Base-by-base conservation (phyloP, 2,329 filamentous ascomycete genomes). In the Diaporthe longicolla region DNA sequence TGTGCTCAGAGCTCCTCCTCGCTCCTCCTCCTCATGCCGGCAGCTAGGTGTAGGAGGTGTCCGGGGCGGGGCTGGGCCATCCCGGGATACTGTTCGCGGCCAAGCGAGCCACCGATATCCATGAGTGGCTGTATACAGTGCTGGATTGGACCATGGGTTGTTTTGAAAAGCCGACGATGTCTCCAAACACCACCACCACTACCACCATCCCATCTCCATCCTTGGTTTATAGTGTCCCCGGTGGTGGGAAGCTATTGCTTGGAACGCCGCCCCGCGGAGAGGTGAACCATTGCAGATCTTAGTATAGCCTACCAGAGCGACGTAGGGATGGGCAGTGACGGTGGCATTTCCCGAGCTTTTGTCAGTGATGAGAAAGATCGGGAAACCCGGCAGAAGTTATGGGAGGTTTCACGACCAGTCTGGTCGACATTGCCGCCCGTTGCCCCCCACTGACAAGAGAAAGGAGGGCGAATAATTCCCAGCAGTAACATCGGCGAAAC, bases 251-350 rank as follows among this genome's bases (percentile, higher is more conserved):
- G 43, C 26, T 19, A 43, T 19, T 7, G 29, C 29, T 40, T 24
- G 37, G 71, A 21, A 48, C 40, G 50, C 15, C 10, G 29, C 32
- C 58, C 43, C 40, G 55, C 45, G 55, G 29, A 29, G 40, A n/a
- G 19, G 58, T 24, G 70, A 61, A 40, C 57, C 71, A 59, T 58
- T 58, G 59, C 70, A 61, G 35, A 26, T 63, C 24, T 29, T 58
- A 50, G 21, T 11, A 10, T 50, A 37, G 35, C 15, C 32, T 29
- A 32, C 50, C 35, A 40, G 29, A 48, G 24, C 50, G 29, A 26
- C 45, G 26, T 52, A 45, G 52, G 21, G 63, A 26, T 19, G 17
- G 54, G 63, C 43, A 70, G 10, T 43, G 52, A 24, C 37, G 54
- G 43, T 35, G 26, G 11, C 58, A 54, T 72, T 19, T 52, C 11